Conservation (phyloP, 495 filamentous ascomycete genomes). For the Hypoxylon intermedium region DNA sequence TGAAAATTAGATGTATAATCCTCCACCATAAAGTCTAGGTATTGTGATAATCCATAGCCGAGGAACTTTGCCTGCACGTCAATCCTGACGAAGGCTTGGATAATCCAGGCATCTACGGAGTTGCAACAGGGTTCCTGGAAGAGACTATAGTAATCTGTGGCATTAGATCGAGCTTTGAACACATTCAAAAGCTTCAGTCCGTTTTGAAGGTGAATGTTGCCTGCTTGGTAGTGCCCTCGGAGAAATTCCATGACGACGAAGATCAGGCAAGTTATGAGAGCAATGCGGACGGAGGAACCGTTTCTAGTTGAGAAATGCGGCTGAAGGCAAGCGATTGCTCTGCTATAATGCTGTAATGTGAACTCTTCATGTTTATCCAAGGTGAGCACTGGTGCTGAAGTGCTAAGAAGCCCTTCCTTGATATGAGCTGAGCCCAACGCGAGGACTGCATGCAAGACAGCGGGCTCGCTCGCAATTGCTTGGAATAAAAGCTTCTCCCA, state of each 20-base stretch:
- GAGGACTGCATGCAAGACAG: constrained; percentile 60
- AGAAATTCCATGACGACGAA: constrained; percentile 65
- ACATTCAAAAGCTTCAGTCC: constrained; percentile 47
- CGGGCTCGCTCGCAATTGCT: constrained; percentile 52
- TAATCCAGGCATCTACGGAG: constrained; percentile 48
- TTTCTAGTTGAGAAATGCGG: constrained; percentile 36
- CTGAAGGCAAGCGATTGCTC: constrained; percentile 52
- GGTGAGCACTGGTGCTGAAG: background rate
- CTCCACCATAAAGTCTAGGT: constrained; percentile 14
- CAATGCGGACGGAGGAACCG: constrained; percentile 44
- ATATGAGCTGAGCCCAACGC: constrained; percentile 57
- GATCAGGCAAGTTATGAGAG: constrained; percentile 62
- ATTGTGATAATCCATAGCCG: constrained; percentile 23
- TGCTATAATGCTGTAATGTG: constrained; percentile 54
- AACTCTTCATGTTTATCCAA: constrained; percentile 45
- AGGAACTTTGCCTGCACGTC: constrained; percentile 47
- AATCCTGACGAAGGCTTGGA: constrained; percentile 47
- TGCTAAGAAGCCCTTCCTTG: constrained; percentile 23
- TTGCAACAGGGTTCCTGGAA: constrained; percentile 27
- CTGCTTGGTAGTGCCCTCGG: constrained; percentile 52
- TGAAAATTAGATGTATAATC: constrained; percentile 12
- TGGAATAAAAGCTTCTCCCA: constrained; percentile 60
- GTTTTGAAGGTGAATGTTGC: constrained; percentile 55
- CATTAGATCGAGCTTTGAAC: constrained; percentile 17
- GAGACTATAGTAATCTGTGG: constrained; percentile 13